Base-by-base conservation (phyloP, 2,329 filamentous ascomycete genomes). In the Fusarium nisikadoi region DNA sequence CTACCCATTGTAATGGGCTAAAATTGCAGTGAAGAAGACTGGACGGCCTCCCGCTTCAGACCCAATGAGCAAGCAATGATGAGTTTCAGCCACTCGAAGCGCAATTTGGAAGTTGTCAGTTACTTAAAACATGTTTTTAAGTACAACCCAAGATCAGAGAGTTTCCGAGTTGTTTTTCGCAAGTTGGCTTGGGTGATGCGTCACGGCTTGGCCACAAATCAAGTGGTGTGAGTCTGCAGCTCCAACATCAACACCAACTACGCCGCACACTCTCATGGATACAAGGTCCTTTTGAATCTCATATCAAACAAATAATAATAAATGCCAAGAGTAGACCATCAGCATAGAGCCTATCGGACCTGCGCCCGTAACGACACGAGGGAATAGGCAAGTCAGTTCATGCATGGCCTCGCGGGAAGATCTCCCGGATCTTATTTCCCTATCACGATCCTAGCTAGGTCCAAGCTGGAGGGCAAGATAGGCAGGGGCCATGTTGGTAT, bases 361-460 rank as follows among this genome's bases (percentile, higher is more conserved):
- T 16, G n/a, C 29, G 4, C 45, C 49, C 13, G 35, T 12, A 11
- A 45, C 36, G 3, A 7, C 58, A 38, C 20, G 6, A 52, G 46
- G 36, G 16, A 29, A n/a, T 16, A 47, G 47, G 36, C 12, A 47
- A 53, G 36, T 58, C 42, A 52, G 52, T 50, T 72, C 65, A 72
- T 72, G 65, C 52, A 70, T 47, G 33, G n/a, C 60, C 60, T 53
- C 36, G n/a, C 47, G 65, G 70, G 62, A 61, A 71, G 65, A 72
- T 72, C 65, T 63, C 47, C 66, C 60, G 43, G 58, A 72, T 72
- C 70, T 65, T 46, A 46, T 54, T 56, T 61, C 27, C 57, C 54
- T 67, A 73, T 68, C 70, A 45, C 31, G 43, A 56, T 65, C 59
- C 59, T 41, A 38, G 63, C 31, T 29, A 16, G 38, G 20, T 23